Percentiles rank a stretch among this genome's conserved stretches.
Conservation (phyloP, 2,329 filamentous ascomycete species). For the Cylindrodendrum hubeiense region DNA sequence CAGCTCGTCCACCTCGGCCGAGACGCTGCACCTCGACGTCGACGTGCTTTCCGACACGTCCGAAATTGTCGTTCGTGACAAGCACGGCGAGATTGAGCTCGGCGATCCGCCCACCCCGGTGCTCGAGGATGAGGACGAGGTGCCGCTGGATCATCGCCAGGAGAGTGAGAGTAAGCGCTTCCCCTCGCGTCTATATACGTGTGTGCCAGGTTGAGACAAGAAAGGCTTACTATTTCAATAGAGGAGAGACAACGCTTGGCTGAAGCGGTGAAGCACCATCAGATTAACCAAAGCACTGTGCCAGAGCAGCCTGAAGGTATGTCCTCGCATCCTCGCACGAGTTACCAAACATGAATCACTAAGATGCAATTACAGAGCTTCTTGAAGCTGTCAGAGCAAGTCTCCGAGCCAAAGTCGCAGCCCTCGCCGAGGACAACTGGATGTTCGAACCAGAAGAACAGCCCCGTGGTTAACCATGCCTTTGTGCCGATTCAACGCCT, state of each 20-base stretch:
- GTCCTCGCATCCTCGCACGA: constrained; percentile 33
- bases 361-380: constrained; percentile 65
- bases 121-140: constrained; percentile 67
- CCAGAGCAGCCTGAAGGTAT: constrained; percentile 76
- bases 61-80: constrained; percentile 73
- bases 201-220: neutral
- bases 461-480: constrained; percentile 49
- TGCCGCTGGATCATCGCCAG: constrained; percentile 67
- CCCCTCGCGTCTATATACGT: neutral
- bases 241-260: constrained; percentile 71
- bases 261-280: constrained; percentile 72
- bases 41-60: constrained; percentile 58
- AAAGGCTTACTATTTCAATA: constrained; percentile 43
- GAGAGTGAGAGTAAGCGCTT: constrained; percentile 66
- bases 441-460: constrained; percentile 84
- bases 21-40: constrained; percentile 63
- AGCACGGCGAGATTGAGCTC: constrained; percentile 73
- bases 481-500: constrained; percentile 39
- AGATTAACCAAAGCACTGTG: constrained; percentile 65
- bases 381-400: constrained; percentile 77
- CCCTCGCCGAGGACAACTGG: constrained; percentile 87
- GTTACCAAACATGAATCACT: constrained; percentile 19
- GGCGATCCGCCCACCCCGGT: constrained; percentile 66
- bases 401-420: constrained; percentile 77
- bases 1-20: constrained; percentile 52